Percentiles rank a stretch among this genome's conserved stretches.
Conservation (phyloP, 2,329 filamentous ascomycete genomes). For the Monosporascus cannonballus region DNA sequence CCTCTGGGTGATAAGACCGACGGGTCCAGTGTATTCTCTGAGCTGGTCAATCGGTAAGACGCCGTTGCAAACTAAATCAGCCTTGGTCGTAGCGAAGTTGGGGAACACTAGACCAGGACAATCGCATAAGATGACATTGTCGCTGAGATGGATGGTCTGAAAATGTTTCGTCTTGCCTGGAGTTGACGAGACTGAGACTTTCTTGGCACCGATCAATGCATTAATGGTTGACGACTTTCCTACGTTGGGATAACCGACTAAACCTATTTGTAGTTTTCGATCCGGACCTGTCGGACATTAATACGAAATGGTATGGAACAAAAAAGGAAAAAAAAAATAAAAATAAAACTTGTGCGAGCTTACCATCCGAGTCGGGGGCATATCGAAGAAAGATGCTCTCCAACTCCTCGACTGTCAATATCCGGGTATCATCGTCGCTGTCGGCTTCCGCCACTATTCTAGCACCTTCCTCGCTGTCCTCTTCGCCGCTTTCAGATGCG, state of each 20-base stretch:
- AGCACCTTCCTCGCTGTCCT: constrained; percentile 30
- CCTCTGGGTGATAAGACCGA: constrained; percentile 72
- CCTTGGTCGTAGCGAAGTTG: constrained; percentile 95
- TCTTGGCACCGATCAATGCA: constrained; percentile 95
- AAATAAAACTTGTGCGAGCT: constrained; percentile 12
- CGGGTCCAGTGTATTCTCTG: constrained; percentile 84
- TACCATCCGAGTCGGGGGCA: constrained; percentile 51
- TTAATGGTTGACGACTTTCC: constrained; percentile 99
- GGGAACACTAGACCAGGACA: constrained; percentile 98
- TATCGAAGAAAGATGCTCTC: constrained; percentile 82
- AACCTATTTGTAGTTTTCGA: constrained; percentile 77
- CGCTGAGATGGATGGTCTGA: constrained; percentile 92
- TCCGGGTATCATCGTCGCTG: constrained; percentile 60
- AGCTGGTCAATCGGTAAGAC: constrained; percentile 95
- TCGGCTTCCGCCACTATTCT: constrained; percentile 33
- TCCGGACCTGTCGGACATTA: constrained; percentile 33
- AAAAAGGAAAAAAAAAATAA: not conserved
- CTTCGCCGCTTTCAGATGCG: constrained; percentile 23
- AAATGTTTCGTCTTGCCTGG: constrained; percentile 99
- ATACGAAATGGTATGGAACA: constrained; percentile 10
- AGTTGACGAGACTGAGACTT: constrained; percentile 94
- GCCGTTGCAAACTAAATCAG: constrained; percentile 91
- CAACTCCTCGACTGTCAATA: constrained; percentile 87
- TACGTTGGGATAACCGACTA: constrained; percentile 97
- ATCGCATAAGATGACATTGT: constrained; percentile 88